Conservation (phyloP, 495 filamentous ascomycete genomes). For the Hyphodiscus hymeniophilus region DNA sequence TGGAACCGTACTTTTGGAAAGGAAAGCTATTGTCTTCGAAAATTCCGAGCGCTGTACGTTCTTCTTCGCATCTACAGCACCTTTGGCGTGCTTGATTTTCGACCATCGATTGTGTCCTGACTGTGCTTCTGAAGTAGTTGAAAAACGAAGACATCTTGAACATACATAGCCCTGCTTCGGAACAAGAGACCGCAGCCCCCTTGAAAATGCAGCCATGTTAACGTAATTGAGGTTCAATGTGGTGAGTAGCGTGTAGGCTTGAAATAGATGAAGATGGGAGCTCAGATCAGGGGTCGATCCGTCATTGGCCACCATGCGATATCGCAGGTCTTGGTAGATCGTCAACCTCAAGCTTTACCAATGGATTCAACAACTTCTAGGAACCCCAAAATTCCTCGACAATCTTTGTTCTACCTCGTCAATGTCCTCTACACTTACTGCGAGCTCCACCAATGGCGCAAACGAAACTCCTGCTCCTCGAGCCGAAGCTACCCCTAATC, state of each 20-base stretch:
- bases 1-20: conserved; percentile 37
- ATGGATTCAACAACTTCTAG: neutral
- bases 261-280: no score
- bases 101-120: conserved; percentile 91
- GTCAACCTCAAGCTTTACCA: neutral
- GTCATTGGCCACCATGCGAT: neutral
- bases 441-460: conserved; percentile 26
- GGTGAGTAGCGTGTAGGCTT: no score
- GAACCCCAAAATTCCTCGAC: neutral
- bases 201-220: conserved; percentile 19
- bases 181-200: conserved; percentile 14
- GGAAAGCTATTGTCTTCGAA: conserved; percentile 42
- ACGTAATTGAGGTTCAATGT: no score
- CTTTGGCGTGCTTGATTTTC: conserved; percentile 93
- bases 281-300: neutral
- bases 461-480: conserved; percentile 21
- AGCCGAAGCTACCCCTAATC: conserved; percentile 17
- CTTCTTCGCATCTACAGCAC: conserved; percentile 59
- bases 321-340: neutral
- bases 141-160: conserved; percentile 43
- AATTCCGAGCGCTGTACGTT: conserved; percentile 35
- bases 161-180: conserved; percentile 24
- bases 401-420: conserved; percentile 3
- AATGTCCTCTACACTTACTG: conserved; percentile 19
- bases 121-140: conserved; percentile 34